Evolutionary conservation across 1,139 yeast genomes (phyloP).

Genomic region (Kodamaea sp.): DNA sequence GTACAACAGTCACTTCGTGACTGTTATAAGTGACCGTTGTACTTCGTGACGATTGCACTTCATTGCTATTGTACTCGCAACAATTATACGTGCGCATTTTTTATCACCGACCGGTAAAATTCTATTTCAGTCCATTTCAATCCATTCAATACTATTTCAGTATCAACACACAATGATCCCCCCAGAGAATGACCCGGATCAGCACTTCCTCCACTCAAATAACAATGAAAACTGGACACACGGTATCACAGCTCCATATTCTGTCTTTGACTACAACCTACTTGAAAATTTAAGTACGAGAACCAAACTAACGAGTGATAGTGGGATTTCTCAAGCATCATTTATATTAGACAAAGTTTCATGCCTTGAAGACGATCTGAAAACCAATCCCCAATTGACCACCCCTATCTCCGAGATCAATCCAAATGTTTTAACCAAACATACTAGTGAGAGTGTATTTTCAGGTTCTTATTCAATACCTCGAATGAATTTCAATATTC

Average conservation of each 20-base stretch:
- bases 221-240: constrained; percentile 24
- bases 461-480: constrained; percentile 34
- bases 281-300: constrained; percentile 16
- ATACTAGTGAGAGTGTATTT: constrained; percentile 22
- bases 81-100: too few species aligned
- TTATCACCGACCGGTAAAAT: too few species aligned
- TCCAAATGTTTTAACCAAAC: constrained; percentile 12
- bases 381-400: constrained; percentile 1
- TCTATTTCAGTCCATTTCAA: too few species aligned
- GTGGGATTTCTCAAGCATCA: constrained; percentile 25
- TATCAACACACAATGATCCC: too few species aligned
- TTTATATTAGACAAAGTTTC: constrained; percentile 23
- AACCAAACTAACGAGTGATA: constrained; percentile 18
- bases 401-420: constrained; percentile 4
- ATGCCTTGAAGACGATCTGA: constrained; percentile 2
- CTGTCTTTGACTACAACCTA: constrained; percentile 25
- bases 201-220: not conserved
- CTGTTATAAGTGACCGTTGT: too few species aligned
- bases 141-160: too few species aligned
- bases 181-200: too few species aligned
- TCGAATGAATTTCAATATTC: constrained; percentile 24
- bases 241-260: constrained; percentile 26
- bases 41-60: too few species aligned
- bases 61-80: too few species aligned
- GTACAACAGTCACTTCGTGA: too few species aligned